These are phyloP conservation scores for Leccinum imitatum DNA, from an alignment of 768 basidiomycete genomes.

Conservation along the genomic window DNA sequence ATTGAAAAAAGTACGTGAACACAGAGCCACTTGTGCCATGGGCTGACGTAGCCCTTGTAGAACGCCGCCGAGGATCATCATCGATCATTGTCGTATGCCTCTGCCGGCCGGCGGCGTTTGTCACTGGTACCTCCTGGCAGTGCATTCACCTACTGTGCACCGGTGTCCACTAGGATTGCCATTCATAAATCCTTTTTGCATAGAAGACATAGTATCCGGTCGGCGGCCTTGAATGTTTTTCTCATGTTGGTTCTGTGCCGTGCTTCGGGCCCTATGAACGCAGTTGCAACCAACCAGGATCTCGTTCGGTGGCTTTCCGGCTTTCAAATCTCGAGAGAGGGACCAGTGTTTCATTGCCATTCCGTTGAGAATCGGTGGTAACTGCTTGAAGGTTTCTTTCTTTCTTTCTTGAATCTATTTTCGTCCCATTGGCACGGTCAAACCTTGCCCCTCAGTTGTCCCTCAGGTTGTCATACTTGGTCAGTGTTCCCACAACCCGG, in stretches of 20 bases:
- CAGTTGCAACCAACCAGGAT: background rate
- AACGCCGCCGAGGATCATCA: background rate
- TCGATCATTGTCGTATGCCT: background rate
- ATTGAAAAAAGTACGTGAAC: background rate
- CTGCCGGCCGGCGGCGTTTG: background rate
- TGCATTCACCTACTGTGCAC: background rate
- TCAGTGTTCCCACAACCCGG: no score
- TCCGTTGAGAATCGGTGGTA: background rate
- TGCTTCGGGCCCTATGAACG: background rate
- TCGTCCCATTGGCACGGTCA: no score
- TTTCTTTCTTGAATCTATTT: no score
- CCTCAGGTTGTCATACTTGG: no score
- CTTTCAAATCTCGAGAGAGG: background rate
- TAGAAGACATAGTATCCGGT: background rate
- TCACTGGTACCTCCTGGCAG: background rate
- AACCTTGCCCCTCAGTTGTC: no score
- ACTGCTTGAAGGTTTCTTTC: constrained; percentile 7
- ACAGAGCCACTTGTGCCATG: background rate
- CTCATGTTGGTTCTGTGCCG: background rate
- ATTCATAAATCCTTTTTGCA: background rate
- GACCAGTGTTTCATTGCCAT: background rate
- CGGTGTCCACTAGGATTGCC: background rate
- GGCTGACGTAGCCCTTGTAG: no score
- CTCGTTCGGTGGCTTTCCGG: background rate
- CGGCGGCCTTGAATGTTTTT: background rate